A percentile compares a stretch with the other conserved stretches of the same genome.
Evolutionary conservation across 176 grass and related monocot species (phyloP).

Genomic region (Pharus latifolius): DNA sequence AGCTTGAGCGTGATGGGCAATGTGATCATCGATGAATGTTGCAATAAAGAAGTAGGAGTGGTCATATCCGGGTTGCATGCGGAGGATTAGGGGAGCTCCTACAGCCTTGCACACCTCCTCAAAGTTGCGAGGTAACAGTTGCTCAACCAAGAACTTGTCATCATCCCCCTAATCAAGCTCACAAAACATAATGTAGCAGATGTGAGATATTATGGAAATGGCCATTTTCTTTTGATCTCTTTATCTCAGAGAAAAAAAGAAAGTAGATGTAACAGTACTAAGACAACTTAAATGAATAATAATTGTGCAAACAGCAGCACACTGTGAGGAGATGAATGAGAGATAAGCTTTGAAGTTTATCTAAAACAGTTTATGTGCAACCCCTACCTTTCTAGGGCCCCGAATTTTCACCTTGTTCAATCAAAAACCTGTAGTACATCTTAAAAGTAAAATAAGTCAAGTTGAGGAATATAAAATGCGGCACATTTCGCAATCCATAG

Average conservation of each 20-base stretch:
- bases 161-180: constrained; percentile 53
- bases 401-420: not conserved
- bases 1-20: constrained; percentile 66
- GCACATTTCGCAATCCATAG: not conserved
- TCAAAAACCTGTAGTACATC: not conserved
- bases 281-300: not conserved
- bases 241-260: not conserved
- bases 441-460: not conserved
- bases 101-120: constrained; percentile 68
- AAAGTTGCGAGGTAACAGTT: constrained; percentile 66
- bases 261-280: not conserved
- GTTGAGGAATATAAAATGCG: not conserved
- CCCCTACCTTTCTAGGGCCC: not conserved
- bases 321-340: not conserved
- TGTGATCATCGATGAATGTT: constrained; percentile 82
- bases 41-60: constrained; percentile 91
- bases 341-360: not conserved
- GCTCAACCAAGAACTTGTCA: constrained; percentile 69
- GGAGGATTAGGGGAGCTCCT: constrained; percentile 42
- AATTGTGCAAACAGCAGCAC: not conserved
- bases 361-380: not conserved
- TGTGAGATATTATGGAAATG: not conserved
- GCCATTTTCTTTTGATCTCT: not conserved
- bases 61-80: constrained; percentile 85
- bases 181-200: not conserved